Evolutionary conservation across 2,329 filamentous ascomycete species (phyloP).

Genomic region (Periglandula ipomoeae): DNA sequence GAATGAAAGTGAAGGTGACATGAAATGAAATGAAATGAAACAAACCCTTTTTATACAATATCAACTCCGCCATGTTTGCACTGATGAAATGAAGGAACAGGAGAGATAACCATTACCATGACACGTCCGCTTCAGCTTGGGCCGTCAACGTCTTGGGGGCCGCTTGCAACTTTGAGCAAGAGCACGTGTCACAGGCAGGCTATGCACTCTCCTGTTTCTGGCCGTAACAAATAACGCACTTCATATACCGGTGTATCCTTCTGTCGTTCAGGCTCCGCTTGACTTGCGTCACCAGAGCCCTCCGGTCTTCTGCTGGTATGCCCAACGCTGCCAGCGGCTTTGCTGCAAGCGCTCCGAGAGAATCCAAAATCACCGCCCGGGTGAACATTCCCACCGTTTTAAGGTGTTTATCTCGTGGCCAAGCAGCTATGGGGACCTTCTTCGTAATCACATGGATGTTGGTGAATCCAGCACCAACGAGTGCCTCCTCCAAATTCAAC

Average conservation of each 20-base stretch:
- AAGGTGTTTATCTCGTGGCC: slow-evolving; percentile 31
- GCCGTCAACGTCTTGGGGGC: background rate
- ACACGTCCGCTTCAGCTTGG: background rate
- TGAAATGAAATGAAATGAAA: background rate
- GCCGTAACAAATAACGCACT: slow-evolving; percentile 32
- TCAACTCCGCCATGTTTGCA: background rate
- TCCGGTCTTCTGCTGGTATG: slow-evolving; percentile 23
- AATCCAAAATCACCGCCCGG: slow-evolving; percentile 31
- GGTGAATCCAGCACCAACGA: slow-evolving; percentile 34
- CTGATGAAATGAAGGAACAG: background rate
- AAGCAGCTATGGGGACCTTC: slow-evolving; percentile 36
- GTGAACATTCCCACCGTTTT: slow-evolving; percentile 35
- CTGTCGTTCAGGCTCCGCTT: slow-evolving; percentile 25
- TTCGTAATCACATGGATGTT: slow-evolving; percentile 32
- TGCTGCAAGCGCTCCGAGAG: slow-evolving; percentile 31
- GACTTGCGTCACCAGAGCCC: slow-evolving; percentile 21
- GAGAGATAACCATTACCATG: background rate
- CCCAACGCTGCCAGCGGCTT: slow-evolving; percentile 32
- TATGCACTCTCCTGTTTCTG: slow-evolving; percentile 25
- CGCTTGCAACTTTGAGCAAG: no score
- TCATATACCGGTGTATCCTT: slow-evolving; percentile 32
- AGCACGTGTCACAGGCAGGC: background rate
- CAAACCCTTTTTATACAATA: background rate
- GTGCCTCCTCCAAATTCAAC: slow-evolving; percentile 23
- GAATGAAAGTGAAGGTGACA: background rate